A percentile compares a stretch with the other conserved stretches of the same genome.
These are phyloP conservation scores for Aureoboletus auriporus DNA, from an alignment of 768 basidiomycete species.

Conservation along the genomic window DNA sequence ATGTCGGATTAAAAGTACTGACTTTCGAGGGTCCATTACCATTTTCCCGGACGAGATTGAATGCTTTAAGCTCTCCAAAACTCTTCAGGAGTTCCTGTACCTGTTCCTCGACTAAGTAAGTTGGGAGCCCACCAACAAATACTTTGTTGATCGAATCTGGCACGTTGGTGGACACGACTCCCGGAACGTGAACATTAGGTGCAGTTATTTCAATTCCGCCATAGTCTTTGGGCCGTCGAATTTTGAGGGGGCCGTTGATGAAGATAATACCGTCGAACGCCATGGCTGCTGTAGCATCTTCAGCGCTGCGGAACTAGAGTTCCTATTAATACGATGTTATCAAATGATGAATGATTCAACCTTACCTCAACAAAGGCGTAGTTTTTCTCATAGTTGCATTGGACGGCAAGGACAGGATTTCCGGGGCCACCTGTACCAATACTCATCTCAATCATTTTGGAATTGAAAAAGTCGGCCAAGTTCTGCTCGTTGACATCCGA, in stretches of 20 bases:
- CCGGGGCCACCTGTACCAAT: conserved; percentile 82
- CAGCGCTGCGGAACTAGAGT: conserved; percentile 90
- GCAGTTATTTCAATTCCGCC: conserved; percentile 66
- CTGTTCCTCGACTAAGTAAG: conserved; percentile 96
- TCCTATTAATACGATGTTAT: conserved; percentile 4
- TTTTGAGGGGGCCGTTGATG: conserved; percentile 92
- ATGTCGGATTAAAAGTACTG: conserved; percentile 7
- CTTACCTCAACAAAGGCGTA: conserved; percentile 97
- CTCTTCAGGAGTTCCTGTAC: conserved; percentile 97
- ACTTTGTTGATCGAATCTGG: conserved; percentile 98
- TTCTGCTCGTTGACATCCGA: conserved; percentile 92
- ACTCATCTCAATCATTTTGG: conserved; percentile 90
- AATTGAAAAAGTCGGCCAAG: conserved; percentile 91
- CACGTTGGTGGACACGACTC: conserved; percentile 94
- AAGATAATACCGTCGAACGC: conserved; percentile 97
- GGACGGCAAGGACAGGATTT: conserved; percentile 88
- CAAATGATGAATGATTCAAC: conserved; percentile 4
- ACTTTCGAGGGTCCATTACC: conserved; percentile 88
- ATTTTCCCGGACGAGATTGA: conserved; percentile 96
- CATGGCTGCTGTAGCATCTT: conserved; percentile 96
- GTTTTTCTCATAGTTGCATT: conserved; percentile 98
- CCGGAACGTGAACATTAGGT: conserved; percentile 80
- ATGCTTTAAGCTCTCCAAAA: conserved; percentile 96
- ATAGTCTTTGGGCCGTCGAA: conserved; percentile 97
- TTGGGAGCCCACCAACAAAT: conserved; percentile 93